Conservation (phyloP, 768 basidiomycete genomes). For the Hysterangium stoloniferum region DNA sequence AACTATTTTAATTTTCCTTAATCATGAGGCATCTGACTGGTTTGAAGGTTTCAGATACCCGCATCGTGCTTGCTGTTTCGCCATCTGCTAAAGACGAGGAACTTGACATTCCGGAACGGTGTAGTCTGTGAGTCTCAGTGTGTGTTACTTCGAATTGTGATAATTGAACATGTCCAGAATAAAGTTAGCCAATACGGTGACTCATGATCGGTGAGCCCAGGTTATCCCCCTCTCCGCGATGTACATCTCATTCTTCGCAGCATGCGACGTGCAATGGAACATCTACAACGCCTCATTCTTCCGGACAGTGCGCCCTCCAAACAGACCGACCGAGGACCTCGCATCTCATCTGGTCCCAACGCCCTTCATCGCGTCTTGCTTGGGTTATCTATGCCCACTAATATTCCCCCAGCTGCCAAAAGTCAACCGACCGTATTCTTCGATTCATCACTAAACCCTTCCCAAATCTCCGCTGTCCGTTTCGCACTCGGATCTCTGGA, state of each 20-base stretch:
- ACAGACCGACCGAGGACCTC: neutral
- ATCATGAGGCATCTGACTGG: neutral
- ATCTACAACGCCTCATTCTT: conserved; percentile 41
- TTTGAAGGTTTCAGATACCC: conserved; percentile 65
- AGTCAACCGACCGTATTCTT: conserved; percentile 48
- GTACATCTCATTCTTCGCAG: conserved; percentile 29
- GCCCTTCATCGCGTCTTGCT: conserved; percentile 63
- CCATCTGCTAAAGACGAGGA: conserved; percentile 49
- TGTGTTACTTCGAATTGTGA: neutral
- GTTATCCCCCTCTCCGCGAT: neutral
- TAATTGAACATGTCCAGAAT: conserved; percentile 28
- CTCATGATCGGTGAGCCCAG: conserved; percentile 64
- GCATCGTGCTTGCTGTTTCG: conserved; percentile 75
- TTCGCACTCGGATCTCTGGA: conserved; percentile 78
- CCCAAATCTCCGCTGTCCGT: conserved; percentile 75
- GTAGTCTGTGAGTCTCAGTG: conserved; percentile 41
- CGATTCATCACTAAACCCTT: conserved; percentile 68
- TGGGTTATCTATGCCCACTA: conserved; percentile 31
- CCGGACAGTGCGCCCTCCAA: neutral
- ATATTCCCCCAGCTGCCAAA: conserved; percentile 35
- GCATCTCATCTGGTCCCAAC: neutral
- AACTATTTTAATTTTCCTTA: neutral
- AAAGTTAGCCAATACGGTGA: conserved; percentile 88
- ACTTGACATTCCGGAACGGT: conserved; percentile 76
- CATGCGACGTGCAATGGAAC: conserved; percentile 79